A percentile compares a stretch with the other conserved stretches of the same genome.
phyloP scores from a whole-genome alignment of 768 basidiomycete species.

The Mycena epipterygia region DNA sequence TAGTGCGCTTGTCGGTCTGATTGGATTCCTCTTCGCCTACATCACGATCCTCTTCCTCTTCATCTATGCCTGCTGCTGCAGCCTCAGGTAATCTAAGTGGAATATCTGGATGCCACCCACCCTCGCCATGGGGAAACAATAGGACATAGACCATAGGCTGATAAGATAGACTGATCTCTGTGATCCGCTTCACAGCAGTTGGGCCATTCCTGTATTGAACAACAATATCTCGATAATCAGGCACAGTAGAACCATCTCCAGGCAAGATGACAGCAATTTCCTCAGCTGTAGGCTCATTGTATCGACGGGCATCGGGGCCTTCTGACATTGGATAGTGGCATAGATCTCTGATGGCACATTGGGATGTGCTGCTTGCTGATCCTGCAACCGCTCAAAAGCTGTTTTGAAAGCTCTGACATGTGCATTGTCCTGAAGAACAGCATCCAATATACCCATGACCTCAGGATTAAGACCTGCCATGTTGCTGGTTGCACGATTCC shows the following conservation, averaged over 20 bases:
- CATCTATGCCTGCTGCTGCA: too few relatives aligned
- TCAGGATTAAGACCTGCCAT: slow-evolving; percentile 12
- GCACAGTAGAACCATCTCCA: slow-evolving; percentile 35
- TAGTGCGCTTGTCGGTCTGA: background rate
- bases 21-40: background rate
- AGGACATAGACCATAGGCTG: slow-evolving; percentile 46
- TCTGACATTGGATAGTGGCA: slow-evolving; percentile 7
- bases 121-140: slow-evolving; percentile 47
- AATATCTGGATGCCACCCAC: slow-evolving; percentile 52
- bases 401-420: slow-evolving; percentile 6
- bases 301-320: slow-evolving; percentile 46
- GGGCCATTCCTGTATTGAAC: slow-evolving; percentile 36
- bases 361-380: slow-evolving; percentile 38
- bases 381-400: slow-evolving; percentile 11
- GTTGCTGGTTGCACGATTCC: background rate
- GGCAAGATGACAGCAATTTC: slow-evolving; percentile 57
- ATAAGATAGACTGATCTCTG: slow-evolving; percentile 51
- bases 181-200: background rate
- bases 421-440: background rate
- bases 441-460: slow-evolving; percentile 32
- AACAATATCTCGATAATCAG: slow-evolving; percentile 47
- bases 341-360: slow-evolving; percentile 24
- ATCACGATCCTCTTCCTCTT: background rate
- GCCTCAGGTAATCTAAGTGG: background rate
- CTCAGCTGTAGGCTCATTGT: slow-evolving; percentile 55